phyloP scores from a whole-genome alignment of 371 early-diverging fungal genomes.

The Mortierella sp. region DNA sequence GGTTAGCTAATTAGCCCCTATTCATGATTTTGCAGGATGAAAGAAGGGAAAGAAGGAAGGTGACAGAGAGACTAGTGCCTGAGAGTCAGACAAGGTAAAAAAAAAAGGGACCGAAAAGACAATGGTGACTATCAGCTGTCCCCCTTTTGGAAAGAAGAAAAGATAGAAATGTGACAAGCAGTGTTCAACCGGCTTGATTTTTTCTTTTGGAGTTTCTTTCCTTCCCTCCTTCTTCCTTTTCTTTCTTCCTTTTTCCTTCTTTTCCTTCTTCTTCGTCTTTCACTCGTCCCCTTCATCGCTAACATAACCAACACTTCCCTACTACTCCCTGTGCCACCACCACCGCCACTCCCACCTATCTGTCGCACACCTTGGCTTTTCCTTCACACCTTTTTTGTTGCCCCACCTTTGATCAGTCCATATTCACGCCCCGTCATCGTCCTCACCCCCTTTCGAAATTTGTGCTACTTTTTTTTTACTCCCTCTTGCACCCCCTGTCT shows the following conservation, averaged over 20 bases:
- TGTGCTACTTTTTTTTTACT: neutral
- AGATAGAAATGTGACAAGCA: neutral
- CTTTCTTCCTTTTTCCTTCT: neutral
- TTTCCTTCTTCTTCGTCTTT: neutral
- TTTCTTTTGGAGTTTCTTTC: neutral
- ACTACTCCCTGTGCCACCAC: neutral
- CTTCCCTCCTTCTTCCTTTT: neutral
- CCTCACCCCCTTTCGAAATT: neutral
- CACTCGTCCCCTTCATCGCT: neutral
- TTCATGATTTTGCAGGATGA: neutral
- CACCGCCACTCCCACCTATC: neutral
- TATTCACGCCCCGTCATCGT: neutral
- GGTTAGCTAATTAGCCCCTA: neutral
- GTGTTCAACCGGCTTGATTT: neutral
- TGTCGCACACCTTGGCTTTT: neutral
- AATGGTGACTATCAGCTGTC: no score
- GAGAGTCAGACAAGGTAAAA: neutral
- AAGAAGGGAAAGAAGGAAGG: neutral
- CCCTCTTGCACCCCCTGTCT: neutral
- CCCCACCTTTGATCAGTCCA: neutral
- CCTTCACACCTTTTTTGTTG: neutral
- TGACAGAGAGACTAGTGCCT: neutral
- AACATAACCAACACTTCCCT: slow-evolving; percentile 2
- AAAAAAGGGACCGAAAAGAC: neutral
- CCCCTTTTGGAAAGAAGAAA: no score